Evolutionary conservation across 192 early-diverging fungal species (phyloP), one percentile per base, ranked within the genome.

Genomic region (Backusella australiensis): DNA sequence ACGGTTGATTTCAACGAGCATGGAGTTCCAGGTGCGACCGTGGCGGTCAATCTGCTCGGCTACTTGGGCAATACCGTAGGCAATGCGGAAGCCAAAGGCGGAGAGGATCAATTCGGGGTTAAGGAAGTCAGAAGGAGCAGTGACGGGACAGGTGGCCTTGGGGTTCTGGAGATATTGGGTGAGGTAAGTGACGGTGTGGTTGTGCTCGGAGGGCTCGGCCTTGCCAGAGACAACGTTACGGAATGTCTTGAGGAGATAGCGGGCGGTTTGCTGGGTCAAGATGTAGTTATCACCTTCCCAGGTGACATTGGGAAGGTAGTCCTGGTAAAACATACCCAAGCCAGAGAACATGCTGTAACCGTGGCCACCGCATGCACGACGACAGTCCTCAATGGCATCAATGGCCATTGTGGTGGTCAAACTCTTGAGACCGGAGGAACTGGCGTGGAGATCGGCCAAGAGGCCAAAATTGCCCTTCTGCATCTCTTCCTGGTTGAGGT

Each of bases 231-330:
- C 80, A 39, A 92, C 71, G n/a, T 80, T 83, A 65, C 87, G 88
- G 77, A 92, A 86, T 53, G 87, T 87, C 79, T 90, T 93, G 77
- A 94, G 71, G 34, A 96, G 84, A 81, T 93, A 95, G 42, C 94
- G 92, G 41, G 89, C 85, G 17, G 92, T 93, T 85, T 97, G 95
- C 81, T 95, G 95, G 6, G 93, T 92, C 74, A 97, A 79, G 23
- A 97, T 87, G 78, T 92, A 91, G 86, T 95, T 95, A 78, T 95
- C 94, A 65, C 94, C 94, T 80, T 95, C 94, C 91, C 90, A 93
- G 67, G 92, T 95, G 53, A 89, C 89, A 71, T 93, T 93, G 17
- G 92, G 92, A 34, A 90, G 86, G 65, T 89, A 86, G 77, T 95
- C 90, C 78, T 87, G 87, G 35, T 89, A 89, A 80, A 93, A 87